phyloP scores from a whole-genome alignment of 2,329 filamentous ascomycete species.

The Penicillium sp. region DNA sequence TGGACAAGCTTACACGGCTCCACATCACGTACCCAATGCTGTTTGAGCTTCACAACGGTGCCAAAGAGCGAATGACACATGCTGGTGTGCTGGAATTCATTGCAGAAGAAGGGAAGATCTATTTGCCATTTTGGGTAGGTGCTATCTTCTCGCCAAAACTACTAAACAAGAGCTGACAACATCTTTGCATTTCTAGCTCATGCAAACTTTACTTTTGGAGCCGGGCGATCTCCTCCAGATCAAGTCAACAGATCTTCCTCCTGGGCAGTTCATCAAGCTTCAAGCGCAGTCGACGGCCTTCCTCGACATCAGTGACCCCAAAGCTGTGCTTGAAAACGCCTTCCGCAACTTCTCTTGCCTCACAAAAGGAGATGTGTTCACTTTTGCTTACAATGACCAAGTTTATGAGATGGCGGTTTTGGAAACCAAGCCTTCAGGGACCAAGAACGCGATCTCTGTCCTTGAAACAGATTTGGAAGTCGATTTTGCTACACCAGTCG shows the following conservation, averaged over 20 bases:
- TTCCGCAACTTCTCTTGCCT: constrained; percentile 94
- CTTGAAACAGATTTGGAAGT: constrained; percentile 95
- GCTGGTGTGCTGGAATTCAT: constrained; percentile 96
- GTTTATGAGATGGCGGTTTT: constrained; percentile 88
- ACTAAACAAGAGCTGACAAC: constrained; percentile 2
- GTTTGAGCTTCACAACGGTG: constrained; percentile 90
- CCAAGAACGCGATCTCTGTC: constrained; percentile 81
- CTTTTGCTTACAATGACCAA: constrained; percentile 93
- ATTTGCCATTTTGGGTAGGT: constrained; percentile 86
- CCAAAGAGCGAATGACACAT: constrained; percentile 73
- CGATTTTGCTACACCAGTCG: constrained; percentile 88
- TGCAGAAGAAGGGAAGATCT: constrained; percentile 92
- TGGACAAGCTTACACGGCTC: constrained; percentile 92
- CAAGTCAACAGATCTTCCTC: constrained; percentile 86
- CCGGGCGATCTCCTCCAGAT: constrained; percentile 92
- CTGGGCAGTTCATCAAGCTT: constrained; percentile 89
- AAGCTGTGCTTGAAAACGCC: constrained; percentile 91
- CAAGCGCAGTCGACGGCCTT: constrained; percentile 91
- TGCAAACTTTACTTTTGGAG: constrained; percentile 83
- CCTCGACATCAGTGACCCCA: constrained; percentile 93
- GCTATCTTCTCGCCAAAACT: constrained; percentile 2
- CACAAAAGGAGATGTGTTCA: constrained; percentile 90
- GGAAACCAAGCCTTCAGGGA: constrained; percentile 80
- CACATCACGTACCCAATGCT: constrained; percentile 97
- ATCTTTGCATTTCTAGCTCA: constrained; percentile 56